Evolutionary conservation across 2,329 filamentous ascomycete species (phyloP), one percentile per base, ranked within the genome.

Genomic region (Cercospora beticola): DNA sequence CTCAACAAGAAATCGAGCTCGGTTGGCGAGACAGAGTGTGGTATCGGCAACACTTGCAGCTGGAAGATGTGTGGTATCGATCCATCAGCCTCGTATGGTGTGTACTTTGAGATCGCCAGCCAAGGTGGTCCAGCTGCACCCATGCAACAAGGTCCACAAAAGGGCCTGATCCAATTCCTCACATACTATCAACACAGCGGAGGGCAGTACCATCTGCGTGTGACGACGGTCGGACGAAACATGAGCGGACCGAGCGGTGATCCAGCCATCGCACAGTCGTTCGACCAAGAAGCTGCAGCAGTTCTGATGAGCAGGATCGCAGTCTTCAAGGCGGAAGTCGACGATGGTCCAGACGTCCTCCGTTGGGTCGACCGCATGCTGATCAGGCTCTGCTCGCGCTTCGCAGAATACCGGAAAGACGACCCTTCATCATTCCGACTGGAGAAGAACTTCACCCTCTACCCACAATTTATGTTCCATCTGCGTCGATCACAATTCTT

Each of bases 11-110:
- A 99, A 79, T 98, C 95, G 0, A 91, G 92, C 8, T 97, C 93
- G 1, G 95, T 99, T 12, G 95, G 95, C 64, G 95, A 99, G 83
- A 98, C 95, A 0, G 95, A 99, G 79, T 97, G 94, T 76, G 95
- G 95, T 77, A 97, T 99, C 75, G 95, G 95, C 72, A 98, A 98
- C 79, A 99, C 95, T 0, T 98, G 94, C 81, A 94, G 94, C 3
- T 99, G 95, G 95, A 99, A 99, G 83, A 97, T 99, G 94, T 98
- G 95, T 77, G 94, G 93, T 74, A 97, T 99, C 74, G 94, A 98
- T 76, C 95, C 95, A 10, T 91, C 89, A 65, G 89, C 95, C 33
- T 97, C 93, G 76, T 98, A 98, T 76, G 95, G 93, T 70, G 87
- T 99, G 71, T 99, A 98, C 82, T 99, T 98, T 76, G 95, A 99